A percentile compares a stretch with the other conserved stretches of the same genome.
phyloP scores from a whole-genome alignment of 345 rosid species.

The Balakata baccata region DNA sequence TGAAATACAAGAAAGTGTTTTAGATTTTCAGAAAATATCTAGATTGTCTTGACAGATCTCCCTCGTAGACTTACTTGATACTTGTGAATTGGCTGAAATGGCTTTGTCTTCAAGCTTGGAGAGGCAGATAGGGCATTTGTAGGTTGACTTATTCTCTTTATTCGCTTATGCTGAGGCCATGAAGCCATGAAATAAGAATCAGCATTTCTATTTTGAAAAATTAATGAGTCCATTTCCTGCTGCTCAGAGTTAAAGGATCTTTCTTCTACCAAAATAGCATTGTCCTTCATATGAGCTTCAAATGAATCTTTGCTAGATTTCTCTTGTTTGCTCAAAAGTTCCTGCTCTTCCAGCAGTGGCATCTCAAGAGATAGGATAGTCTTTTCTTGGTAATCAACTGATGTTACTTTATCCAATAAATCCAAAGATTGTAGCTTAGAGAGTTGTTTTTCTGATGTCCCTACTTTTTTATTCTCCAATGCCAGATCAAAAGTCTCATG shows the following conservation, averaged over 20 bases:
- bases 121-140: conserved; percentile 33
- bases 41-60: conserved; percentile 8
- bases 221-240: conserved; percentile 12
- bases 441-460: conserved; percentile 21
- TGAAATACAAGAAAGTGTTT: conserved; percentile 25
- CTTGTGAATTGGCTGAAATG: conserved; percentile 20
- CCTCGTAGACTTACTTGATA: conserved; percentile 18
- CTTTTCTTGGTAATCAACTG: conserved; percentile 26
- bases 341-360: conserved; percentile 26
- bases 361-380: conserved; percentile 20
- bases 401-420: conserved; percentile 22
- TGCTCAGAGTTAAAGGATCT: conserved; percentile 12
- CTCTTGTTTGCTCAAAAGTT: conserved; percentile 19
- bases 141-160: conserved; percentile 36
- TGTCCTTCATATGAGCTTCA: conserved; percentile 22
- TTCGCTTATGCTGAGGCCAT: conserved; percentile 47
- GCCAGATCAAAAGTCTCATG: conserved; percentile 21
- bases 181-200: conserved; percentile 23
- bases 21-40: conserved; percentile 21
- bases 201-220: conserved; percentile 14
- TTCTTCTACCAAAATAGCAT: conserved; percentile 12
- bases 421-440: conserved; percentile 19
- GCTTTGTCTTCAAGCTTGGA: conserved; percentile 35
- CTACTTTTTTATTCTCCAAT: conserved; percentile 24
- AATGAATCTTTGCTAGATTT: conserved; percentile 22